Base-by-base conservation (phyloP, 768 basidiomycete genomes). In the Macrolepiota albuminosa region DNA sequence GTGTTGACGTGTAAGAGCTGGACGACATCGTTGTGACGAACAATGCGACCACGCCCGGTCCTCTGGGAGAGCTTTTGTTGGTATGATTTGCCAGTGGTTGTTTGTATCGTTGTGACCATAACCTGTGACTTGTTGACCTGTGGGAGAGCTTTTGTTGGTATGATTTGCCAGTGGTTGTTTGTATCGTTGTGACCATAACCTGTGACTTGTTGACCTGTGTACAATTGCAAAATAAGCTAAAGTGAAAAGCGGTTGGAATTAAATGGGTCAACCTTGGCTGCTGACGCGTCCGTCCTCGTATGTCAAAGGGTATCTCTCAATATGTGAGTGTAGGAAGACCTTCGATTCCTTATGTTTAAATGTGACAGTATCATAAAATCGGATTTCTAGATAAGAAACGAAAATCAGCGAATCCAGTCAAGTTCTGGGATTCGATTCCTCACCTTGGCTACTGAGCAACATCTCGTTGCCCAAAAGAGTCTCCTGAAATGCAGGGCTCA, bases 401-500 rank as follows among this genome's bases (percentile, higher is more conserved):
- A n/a, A 59, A 21, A 36, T 66, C 14, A 58, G 54, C 49, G 31
- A 5, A 49, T 5, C 31, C 31, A 21, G 26, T 40, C 16, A 29
- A 33, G 31, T 46, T 21, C 2, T n/a, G 8, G 18, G 16, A 53
- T 26, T 18, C 8, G 64, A 0, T 24, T 10, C 64, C 80, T 58
- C 65, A 95, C 96, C 96, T 77, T 95, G 89, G 64, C 93, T 91
- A 68, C 93, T 93, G 62, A 98, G 71, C 58, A 98, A 75, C 73
- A 99, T 79, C 68, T 98, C 95, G 65, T 97, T 99, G 34, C 94
- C 95, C 24, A 80, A 73, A 54, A 99, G 78, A 18, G 95, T 97
- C 75, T 98, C 95, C 74, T 99, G 97, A 85, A 99, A 99, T 5
- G 87, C 88, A 6, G 97, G 95, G 70, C 91, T 94, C 97, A 98